Evolutionary conservation across 768 basidiomycete genomes (phyloP), one percentile per base, ranked within the genome.

Genomic region (Collybia sordida): DNA sequence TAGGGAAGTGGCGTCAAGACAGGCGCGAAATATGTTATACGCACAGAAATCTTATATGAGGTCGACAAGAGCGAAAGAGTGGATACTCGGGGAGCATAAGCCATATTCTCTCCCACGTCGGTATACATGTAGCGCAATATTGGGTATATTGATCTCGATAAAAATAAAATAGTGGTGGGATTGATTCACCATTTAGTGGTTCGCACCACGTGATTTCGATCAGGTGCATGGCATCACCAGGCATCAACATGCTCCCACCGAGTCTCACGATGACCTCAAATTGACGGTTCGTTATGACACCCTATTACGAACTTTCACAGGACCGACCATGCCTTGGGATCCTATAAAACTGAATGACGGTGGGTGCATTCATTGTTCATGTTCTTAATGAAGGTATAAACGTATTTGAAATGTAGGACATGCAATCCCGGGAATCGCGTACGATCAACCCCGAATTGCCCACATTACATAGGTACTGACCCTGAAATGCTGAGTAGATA

Each of bases 331-430:
- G 83, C 77, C 84, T 69, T 86, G 85, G 80, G 72, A 78, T 25
- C 49, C 53, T n/a, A 75, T 84, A 52, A 72, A 71, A 56, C 69
- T 85, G 23, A 86, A 83, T 65, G 81, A 84, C 54, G 83, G 84
- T 80, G 46, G 49, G 72, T 12, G 14, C 4, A 15, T 2, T 3
- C 1, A n/a, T 39, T 2, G 15, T 28, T 19, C 25, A 27, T 15
- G 9, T 12, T 27, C 3, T 7, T 8, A 36, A 8, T 6, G 17
- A 34, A 15, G 0, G 2, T 42, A 17, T 31, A 42, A 24, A 15
- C 19, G 14, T 25, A n/a, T 6, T 38, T 25, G n/a, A 14, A 17
- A 11, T 36, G 9, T 38, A 83, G 80, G 81, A 4, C 64, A 72
- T 43, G 58, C 72, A 68, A 67, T 83, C 61, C 71, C 78, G 14